Percentiles rank a stretch among this genome's conserved stretches.
Evolutionary conservation across 192 early-diverging fungal genomes (phyloP).

Genomic region (Backusella australiensis): DNA sequence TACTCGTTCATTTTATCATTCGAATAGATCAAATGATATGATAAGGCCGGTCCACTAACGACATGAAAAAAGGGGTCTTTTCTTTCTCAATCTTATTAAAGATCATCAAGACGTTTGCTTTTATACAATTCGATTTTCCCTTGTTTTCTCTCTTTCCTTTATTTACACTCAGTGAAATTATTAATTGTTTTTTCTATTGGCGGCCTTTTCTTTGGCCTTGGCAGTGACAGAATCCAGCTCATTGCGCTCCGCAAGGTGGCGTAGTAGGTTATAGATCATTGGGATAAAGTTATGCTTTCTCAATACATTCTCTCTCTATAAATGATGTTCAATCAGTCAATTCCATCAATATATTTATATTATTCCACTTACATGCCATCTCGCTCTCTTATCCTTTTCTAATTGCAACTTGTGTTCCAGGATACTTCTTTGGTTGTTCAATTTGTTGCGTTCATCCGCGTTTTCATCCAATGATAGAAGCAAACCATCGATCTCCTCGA

Average conservation of each 20-base stretch:
- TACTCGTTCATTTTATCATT: neutral
- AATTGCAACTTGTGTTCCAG: constrained; percentile 51
- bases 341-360: neutral
- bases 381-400: constrained; percentile 60
- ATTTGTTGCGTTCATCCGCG: constrained; percentile 33
- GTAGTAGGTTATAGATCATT: constrained; percentile 63
- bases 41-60: neutral
- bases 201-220: constrained; percentile 44
- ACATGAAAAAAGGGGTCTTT: neutral
- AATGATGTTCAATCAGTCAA: neutral
- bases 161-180: neutral
- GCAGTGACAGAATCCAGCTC: constrained; percentile 47
- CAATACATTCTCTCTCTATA: constrained; percentile 62
- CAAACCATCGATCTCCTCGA: constrained; percentile 43
- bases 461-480: constrained; percentile 34
- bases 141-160: neutral
- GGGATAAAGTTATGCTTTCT: constrained; percentile 80
- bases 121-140: too few relatives aligned
- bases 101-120: too few relatives aligned
- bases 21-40: neutral
- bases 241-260: constrained; percentile 56
- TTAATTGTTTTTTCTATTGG: constrained; percentile 1
- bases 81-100: neutral
- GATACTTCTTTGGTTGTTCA: constrained; percentile 51
- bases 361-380: constrained; percentile 45